A percentile compares a stretch with the other conserved stretches of the same genome.
phyloP scores from a whole-genome alignment of 257 asterid species.

The Plantago ovata region DNA sequence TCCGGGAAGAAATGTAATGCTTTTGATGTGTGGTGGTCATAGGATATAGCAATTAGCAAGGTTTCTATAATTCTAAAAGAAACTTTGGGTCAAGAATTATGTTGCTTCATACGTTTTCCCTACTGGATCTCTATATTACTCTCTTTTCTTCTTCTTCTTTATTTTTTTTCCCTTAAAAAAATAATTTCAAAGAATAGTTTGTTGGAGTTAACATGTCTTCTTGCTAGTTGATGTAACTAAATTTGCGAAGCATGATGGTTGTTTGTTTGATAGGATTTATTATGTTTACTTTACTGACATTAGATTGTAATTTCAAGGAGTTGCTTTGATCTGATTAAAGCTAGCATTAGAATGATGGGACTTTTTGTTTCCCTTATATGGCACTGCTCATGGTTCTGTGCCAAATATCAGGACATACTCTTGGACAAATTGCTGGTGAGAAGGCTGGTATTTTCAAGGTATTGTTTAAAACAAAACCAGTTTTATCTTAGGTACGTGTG shows the following conservation, averaged over 20 bases:
- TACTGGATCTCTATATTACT: too few relatives aligned
- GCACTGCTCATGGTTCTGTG: constrained; percentile 15
- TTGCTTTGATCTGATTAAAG: constrained; percentile 12
- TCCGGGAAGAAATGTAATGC: too few relatives aligned
- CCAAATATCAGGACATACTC: constrained; percentile 72
- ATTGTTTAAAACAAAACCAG: constrained; percentile 8
- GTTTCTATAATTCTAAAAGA: too few relatives aligned
- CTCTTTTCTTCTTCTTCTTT: too few relatives aligned
- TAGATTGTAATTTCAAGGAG: constrained; percentile 9
- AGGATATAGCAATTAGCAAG: too few relatives aligned
- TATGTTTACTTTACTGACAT: constrained; percentile 4
- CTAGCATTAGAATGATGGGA: constrained; percentile 9
- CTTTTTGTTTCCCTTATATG: constrained; percentile 6
- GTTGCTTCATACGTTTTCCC: too few relatives aligned
- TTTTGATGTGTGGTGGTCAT: too few relatives aligned
- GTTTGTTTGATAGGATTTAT: constrained; percentile 2
- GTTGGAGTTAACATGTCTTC: too few relatives aligned
- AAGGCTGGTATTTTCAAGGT: constrained; percentile 99
- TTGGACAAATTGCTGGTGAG: constrained; percentile 96
- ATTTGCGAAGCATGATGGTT: not conserved
- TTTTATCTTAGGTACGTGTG: constrained; percentile 13
- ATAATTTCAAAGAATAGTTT: too few relatives aligned
- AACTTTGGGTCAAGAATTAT: too few relatives aligned
- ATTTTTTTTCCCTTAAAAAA: too few relatives aligned
- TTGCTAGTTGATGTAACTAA: not conserved